Evolutionary conservation across 371 early-diverging fungal species (phyloP).

Genomic region (Mortierella sp.): DNA sequence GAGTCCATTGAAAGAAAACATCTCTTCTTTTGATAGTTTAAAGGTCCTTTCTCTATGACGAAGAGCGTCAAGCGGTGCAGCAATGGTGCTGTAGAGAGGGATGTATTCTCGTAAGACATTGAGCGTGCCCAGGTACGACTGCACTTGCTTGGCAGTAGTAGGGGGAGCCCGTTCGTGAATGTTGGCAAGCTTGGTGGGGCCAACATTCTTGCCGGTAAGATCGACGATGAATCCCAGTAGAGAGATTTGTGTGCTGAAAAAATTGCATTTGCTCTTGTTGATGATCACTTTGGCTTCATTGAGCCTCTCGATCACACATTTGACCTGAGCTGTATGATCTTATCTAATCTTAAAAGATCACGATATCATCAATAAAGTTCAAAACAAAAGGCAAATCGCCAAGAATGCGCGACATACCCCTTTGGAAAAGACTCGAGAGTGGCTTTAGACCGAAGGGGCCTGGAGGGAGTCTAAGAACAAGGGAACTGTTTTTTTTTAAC

Average conservation of each 20-base stretch:
- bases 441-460: conserved; percentile 56
- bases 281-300: conserved; percentile 25
- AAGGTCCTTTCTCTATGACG: neutral
- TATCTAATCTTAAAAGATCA: conserved; percentile 10
- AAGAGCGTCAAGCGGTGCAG: no score
- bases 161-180: conserved; percentile 19
- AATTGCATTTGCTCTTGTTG: conserved; percentile 12
- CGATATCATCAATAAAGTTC: conserved; percentile 30
- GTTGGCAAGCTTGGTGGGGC: conserved; percentile 26
- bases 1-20: conserved; percentile 35
- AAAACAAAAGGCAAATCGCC: conserved; percentile 14
- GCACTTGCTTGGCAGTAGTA: conserved; percentile 18
- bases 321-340: conserved; percentile 3
- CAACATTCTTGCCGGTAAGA: neutral
- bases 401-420: conserved; percentile 27
- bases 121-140: conserved; percentile 11
- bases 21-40: conserved; percentile 47
- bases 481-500: no score
- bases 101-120: conserved; percentile 24
- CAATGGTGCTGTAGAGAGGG: neutral
- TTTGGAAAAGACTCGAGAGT: conserved; percentile 39
- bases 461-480: no score
- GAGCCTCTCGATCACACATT: conserved; percentile 11
- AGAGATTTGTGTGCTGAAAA: conserved; percentile 2
- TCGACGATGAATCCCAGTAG: no score